Conservation (phyloP, 2,329 filamentous ascomycete genomes). For the Shiraia sp. region DNA sequence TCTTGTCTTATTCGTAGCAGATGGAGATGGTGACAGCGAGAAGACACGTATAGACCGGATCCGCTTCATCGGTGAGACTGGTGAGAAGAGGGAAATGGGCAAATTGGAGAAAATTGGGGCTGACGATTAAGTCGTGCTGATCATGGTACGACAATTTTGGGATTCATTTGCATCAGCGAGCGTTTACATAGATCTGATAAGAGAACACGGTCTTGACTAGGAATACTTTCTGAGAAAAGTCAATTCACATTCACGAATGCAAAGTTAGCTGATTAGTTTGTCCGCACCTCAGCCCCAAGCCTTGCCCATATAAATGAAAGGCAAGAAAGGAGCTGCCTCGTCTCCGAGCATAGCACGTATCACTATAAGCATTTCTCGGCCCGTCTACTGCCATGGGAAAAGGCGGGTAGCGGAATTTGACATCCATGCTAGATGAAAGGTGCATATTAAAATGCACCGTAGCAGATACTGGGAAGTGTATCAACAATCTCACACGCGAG, state of each 20-base stretch:
- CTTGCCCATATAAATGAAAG: constrained; percentile 16
- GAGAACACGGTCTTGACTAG: too few species aligned
- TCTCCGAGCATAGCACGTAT: constrained; percentile 38
- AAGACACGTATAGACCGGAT: constrained; percentile 82
- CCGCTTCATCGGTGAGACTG: constrained; percentile 84
- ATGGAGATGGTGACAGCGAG: constrained; percentile 78
- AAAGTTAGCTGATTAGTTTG: constrained; percentile 11
- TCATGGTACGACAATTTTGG: too few species aligned
- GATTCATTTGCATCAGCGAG: too few species aligned
- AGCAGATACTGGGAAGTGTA: too few species aligned
- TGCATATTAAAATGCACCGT: too few species aligned
- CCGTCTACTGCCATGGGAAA: constrained; percentile 82
- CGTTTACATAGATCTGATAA: too few species aligned
- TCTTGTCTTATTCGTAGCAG: constrained; percentile 83
- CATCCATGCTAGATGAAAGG: constrained; percentile 78
- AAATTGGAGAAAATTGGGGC: constrained; percentile 95
- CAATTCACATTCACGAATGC: neutral
- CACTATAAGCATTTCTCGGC: constrained; percentile 90
- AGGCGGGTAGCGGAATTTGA: constrained; percentile 97
- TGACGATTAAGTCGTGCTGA: constrained; percentile 47
- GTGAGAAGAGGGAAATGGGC: constrained; percentile 89
- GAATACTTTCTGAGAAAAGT: neutral
- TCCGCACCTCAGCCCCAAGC: constrained; percentile 32
- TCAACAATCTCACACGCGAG: constrained; percentile 7
- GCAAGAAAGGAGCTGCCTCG: constrained; percentile 33